Base-by-base conservation (phyloP, 116 monocot species). In the Zostera marina region DNA sequence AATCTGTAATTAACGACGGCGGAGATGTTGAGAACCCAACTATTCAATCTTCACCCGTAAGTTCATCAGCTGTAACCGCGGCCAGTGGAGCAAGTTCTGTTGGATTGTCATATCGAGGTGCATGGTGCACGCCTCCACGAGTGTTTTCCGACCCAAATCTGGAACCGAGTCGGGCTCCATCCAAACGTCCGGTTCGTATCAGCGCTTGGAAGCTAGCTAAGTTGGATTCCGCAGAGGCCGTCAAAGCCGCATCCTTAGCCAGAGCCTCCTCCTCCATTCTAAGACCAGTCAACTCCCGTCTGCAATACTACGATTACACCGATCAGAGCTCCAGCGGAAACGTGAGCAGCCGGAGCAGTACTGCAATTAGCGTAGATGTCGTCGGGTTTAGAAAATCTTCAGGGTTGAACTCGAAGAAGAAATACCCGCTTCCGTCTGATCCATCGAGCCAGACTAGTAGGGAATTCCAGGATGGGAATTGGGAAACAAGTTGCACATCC, bases 91-190 rank as follows among this genome's bases (percentile, higher is more conserved):
- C 65, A 58, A 81, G 74, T 53, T 80, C 84, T 19, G 54, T 87
- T 21, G 81, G 79, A n/a, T 62, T 81, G 69, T 84, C 78, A 39
- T 84, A 93, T 66, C 68, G 70, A 71, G 93, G 84, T 44, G 70
- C 88, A 55, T 87, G 88, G 88, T 88, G 93, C 70, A 83, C 93
- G 9, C 88, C 87, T 70, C 93, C 87, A 47, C 44, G 84, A 44
- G 66, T 87, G 14, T 81, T 83, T 58, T 54, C 77, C 15, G 81
- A 81, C 23, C 79, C 90, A 6, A 84, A 81, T 61, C 57, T 84
- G 40, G 79, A 81, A 47, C 84, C 75, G 11, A 73, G 76, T 9
- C 53, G 73, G 5, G 32, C 79, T 8, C 76, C 76, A 42, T 90
- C 71, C 8, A 80, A 76, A 60, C 66, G 63, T 5, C 78, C 77